phyloP scores from a whole-genome alignment of 2,329 filamentous ascomycete genomes.

The Blastomyces parvus region DNA sequence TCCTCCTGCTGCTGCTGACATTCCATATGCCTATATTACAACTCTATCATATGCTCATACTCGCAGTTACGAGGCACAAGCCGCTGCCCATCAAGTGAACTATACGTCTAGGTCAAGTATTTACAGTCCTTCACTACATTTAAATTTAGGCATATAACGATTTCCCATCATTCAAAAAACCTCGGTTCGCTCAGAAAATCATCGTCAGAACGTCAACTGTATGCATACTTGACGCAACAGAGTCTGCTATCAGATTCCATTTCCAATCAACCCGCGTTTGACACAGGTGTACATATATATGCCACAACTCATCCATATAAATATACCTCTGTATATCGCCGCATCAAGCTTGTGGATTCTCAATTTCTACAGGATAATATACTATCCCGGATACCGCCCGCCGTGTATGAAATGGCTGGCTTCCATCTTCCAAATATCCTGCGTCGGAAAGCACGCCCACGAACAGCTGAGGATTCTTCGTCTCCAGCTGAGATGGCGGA shows the following conservation, averaged over 20 bases:
- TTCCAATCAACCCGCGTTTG: background rate
- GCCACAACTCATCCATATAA: too few relatives aligned
- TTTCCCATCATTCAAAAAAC: background rate
- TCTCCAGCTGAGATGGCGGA: background rate
- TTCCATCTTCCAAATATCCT: constrained; percentile 5
- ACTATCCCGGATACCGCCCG: background rate
- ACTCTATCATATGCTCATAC: background rate
- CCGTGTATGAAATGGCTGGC: background rate
- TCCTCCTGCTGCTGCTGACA: background rate
- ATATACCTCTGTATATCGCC: background rate
- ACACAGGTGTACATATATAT: background rate
- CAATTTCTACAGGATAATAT: background rate
- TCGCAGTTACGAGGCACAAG: background rate
- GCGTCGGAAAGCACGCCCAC: background rate
- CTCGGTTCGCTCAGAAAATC: too few relatives aligned
- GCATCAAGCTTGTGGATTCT: background rate
- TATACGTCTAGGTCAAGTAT: background rate
- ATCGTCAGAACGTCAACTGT: background rate
- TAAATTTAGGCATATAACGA: background rate
- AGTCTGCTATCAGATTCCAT: background rate
- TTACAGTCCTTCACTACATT: background rate
- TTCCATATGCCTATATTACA: background rate
- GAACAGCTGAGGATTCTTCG: background rate
- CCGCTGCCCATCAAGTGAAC: background rate
- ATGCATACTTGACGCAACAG: background rate